Evolutionary conservation across 352 stramenopile genomes (phyloP).

Genomic region (Phytophthora quininea): DNA sequence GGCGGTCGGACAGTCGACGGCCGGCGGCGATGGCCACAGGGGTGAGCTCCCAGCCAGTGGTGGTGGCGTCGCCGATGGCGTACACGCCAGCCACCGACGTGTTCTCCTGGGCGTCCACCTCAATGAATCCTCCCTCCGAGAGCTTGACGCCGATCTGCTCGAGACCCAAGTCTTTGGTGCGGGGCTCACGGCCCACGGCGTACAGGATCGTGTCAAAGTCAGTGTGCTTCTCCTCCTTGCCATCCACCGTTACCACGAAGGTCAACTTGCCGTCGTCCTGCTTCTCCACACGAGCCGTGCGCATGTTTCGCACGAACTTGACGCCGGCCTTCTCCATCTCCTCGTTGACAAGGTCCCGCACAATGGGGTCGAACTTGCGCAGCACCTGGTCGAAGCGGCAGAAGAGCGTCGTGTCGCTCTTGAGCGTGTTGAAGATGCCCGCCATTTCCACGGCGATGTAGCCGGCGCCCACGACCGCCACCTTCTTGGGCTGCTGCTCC

Average conservation of each 20-base stretch:
- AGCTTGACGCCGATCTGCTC: conserved; percentile 80
- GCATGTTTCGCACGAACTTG: conserved; percentile 59
- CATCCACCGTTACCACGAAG: conserved; percentile 62
- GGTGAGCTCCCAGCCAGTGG: conserved; percentile 86
- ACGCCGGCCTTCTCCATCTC: conserved; percentile 79
- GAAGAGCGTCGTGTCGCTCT: conserved; percentile 91
- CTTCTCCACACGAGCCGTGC: conserved; percentile 83
- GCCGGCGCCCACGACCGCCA: conserved; percentile 94
- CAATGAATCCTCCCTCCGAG: conserved; percentile 82
- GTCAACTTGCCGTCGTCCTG: conserved; percentile 85
- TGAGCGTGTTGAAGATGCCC: conserved; percentile 93
- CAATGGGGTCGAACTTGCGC: conserved; percentile 90
- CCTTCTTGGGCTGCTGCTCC: conserved; percentile 88
- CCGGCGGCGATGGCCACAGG: conserved; percentile 90
- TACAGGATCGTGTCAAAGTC: conserved; percentile 69
- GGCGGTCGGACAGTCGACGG: conserved; percentile 87
- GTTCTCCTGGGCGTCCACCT: conserved; percentile 92
- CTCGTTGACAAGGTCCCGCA: conserved; percentile 79
- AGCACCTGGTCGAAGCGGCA: conserved; percentile 89
- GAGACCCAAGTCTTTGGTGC: conserved; percentile 87
- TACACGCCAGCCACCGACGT: conserved; percentile 89
- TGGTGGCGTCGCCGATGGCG: conserved; percentile 93
- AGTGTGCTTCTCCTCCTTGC: conserved; percentile 50
- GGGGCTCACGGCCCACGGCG: conserved; percentile 87
- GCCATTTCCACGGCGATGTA: conserved; percentile 98